Base-by-base conservation (phyloP, 345 rosid species). In the Pseudoturritis turrita region DNA sequence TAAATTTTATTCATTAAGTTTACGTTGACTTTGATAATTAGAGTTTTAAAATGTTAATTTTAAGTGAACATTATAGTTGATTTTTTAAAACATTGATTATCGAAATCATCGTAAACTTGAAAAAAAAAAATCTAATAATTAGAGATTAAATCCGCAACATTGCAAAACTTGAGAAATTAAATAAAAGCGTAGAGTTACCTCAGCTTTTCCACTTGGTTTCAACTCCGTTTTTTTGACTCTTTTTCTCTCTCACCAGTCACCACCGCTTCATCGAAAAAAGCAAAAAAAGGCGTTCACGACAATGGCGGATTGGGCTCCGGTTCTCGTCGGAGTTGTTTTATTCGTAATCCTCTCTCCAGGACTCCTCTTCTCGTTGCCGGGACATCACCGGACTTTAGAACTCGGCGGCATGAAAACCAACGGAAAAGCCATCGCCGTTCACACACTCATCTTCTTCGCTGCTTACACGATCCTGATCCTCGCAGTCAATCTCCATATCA, bases 291-390 rank as follows among this genome's bases (percentile, higher is more conserved):
- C 43, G 44, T 41, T n/a, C 68, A 63, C 46, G 14, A 28, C 12
- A 70, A 95, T 92, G 97, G 89, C 92, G 15, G 99, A 95, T 77
- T 92, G 99, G 98, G 99, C 92, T 29, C 98, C 98, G 2, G 90
- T 92, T 18, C 4, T 95, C 19, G 77, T 95, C 39, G 99, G 97
- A 5, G 92, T 91, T 55, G 79, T 92, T 28, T 77, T 95, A 33
- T 95, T 95, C 83, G 87, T 95, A 59, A 40, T 95, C 25, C 89
- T 95, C 52, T 84, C 87, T 60, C 98, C 98, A 5, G 97, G 99
- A 2, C 91, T 95, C 39, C 77, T 95, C 54, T 89, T 87, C 70
- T 87, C 86, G 65, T 49, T 95, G 1, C 98, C 97, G 0, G 98
- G 97, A 31, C 75, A 86, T 81, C 73, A 55, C 84, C 80, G 77